Base-by-base conservation (phyloP, 805 yeast genomes). In the Pichia thaimueangensis region DNA sequence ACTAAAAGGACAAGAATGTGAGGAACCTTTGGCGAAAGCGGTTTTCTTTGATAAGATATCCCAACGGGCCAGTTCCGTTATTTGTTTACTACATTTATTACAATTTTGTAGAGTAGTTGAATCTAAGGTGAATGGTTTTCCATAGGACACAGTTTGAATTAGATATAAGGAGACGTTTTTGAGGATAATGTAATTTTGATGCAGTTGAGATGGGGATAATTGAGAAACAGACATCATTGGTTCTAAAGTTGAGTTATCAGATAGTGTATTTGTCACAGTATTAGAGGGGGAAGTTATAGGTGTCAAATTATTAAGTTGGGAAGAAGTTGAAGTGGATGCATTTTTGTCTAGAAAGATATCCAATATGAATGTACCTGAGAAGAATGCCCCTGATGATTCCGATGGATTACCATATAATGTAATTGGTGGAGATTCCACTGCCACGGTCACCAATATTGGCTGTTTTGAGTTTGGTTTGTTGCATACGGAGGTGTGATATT, bases 1-100 rank as follows among this genome's bases (percentile, higher is more conserved):
- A 17, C 95, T 82, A 58, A 93, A 91, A 2, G 98, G 99, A 59
- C 86, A 93, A 1, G 85, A 87, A 55, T 93, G 96, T 15, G 72
- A 68, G 1, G 65, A 49, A 1, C 91, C 93, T 5, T 67, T 62
- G 7, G 80, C 68, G 48, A 87, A 75, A n/a, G 73, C 68, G 1
- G 78, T 69, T 0, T 76, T 67, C 24, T 70, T 69, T 5, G 75
- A 66, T 43, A 93, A 70, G 10, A 93, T 82, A 52, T 87, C 87
- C 99, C 99, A 93, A 41, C 80, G 68, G 23, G 95, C 94, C 51
- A 93, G 67, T 29, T 78, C 82, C 12, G 76, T 78, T 3, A 63
- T 62, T 37, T 74, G 71, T 2, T 60, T 62, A 17, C 67, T 63
- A 61, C 96, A 87, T 31, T 74, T 70, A 17, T 67, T 53, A 59